Evolutionary conservation across 495 filamentous ascomycete species (phyloP), one percentile per base, ranked within the genome.

Genomic region (Xanthoparmelia taractica): DNA sequence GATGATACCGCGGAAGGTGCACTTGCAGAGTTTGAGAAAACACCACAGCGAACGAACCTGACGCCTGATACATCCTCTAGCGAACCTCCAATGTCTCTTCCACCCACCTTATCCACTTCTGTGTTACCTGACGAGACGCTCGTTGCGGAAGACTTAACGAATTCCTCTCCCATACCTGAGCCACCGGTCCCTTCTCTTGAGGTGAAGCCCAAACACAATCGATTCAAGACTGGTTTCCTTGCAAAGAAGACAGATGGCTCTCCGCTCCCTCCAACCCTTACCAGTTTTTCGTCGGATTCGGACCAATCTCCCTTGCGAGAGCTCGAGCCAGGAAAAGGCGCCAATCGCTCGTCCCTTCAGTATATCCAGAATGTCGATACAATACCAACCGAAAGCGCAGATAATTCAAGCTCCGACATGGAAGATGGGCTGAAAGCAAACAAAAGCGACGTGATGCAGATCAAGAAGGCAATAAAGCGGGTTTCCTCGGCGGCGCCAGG

Each of bases 221-320:
- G 94, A 40, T 96, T 98, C 79, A 89, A 96, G 70, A 80, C 92
- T 38, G 94, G 94, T 33, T 96, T 96, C 73, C 77, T 97, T 59
- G 86, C 88, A 25, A 96, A 96, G 77, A 86, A 82, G 66, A 66
- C 73, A 2, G 76, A 81, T 61, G 85, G 82, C 63, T 90, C 89
- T 37, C 87, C 88, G 8, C 73, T 82, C 33, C 78, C 87, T 29
- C 87, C 86, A 10, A 83, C 84, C 1, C 77, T 88, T 31, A 78
- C 83, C 13, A 76, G 69, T 18, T 67, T 90, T 40, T 81, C 85
- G 4, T 82, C 82, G 12, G 81, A 85, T 63, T 84, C 81, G 45
- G 85, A 89, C 25, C 78, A 77, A 55, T 85, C 82, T 7, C 89
- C 89, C 18, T 81, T 90, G 52, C 84, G 85, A 15, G 78, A 87